These are phyloP conservation scores for Akanthomyces uredinophilus DNA, from an alignment of 2,329 filamentous ascomycete species.

Conservation along the genomic window DNA sequence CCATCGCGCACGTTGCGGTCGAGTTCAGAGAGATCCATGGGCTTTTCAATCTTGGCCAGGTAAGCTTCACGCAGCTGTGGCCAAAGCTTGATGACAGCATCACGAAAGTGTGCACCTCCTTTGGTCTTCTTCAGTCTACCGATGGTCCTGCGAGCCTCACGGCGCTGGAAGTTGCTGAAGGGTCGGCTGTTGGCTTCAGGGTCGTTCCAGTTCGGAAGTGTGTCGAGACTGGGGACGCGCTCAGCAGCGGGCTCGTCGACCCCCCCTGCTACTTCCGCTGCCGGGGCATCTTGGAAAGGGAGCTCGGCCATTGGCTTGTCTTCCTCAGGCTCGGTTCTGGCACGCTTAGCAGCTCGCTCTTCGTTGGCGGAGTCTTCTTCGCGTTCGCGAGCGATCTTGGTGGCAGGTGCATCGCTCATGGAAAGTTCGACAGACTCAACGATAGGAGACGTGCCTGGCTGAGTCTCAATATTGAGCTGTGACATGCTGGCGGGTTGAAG, in stretches of 20 bases:
- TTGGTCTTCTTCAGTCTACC: constrained; percentile 83
- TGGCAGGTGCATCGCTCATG: constrained; percentile 50
- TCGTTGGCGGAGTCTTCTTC: constrained; percentile 61
- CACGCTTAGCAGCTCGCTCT: constrained; percentile 72
- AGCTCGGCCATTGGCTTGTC: constrained; percentile 25
- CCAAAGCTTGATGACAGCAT: constrained; percentile 71
- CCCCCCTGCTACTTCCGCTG: constrained; percentile 21
- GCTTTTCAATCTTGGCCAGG: constrained; percentile 61
- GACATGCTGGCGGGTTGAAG: constrained; percentile 34
- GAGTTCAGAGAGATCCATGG: constrained; percentile 80
- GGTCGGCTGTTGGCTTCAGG: constrained; percentile 38
- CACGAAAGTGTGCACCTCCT: constrained; percentile 67
- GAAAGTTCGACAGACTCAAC: constrained; percentile 37
- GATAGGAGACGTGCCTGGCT: constrained; percentile 24
- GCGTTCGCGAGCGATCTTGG: constrained; percentile 67
- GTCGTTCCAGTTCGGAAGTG: constrained; percentile 37
- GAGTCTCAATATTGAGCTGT: constrained; percentile 35
- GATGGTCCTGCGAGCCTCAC: constrained; percentile 60
- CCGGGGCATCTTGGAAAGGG: not conserved
- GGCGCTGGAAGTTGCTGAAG: constrained; percentile 55
- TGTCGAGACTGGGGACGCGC: constrained; percentile 22
- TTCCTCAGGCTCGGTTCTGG: constrained; percentile 61
- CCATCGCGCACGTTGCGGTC: constrained; percentile 72
- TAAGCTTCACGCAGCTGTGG: constrained; percentile 72
- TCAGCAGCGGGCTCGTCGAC: constrained; percentile 5